Base-by-base conservation (phyloP, 306 rosid genomes). In the Malus sieversii region DNA sequence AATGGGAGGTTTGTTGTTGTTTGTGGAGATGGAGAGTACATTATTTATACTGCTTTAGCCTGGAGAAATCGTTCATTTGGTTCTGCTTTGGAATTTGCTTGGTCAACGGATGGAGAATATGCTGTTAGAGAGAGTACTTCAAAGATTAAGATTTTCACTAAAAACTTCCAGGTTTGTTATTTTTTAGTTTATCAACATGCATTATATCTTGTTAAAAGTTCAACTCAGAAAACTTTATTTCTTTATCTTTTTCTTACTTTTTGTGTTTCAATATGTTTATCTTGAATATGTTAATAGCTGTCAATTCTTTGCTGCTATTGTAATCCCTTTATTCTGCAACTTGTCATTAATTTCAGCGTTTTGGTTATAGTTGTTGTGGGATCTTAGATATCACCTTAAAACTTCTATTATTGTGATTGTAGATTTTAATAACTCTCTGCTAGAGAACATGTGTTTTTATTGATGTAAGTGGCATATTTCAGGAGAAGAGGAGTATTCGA, bases 51-150 rank as follows among this genome's bases (percentile, higher is more conserved):
- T 71, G 98, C 98, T 76, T 87, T 95, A 85, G 98, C 98, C 11
- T 95, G 98, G 98, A 92, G 98, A 82, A 95, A 95, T 67, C 88
- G 99, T 70, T 92, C 99, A 62, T 96, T 96, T 81, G 99, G 99
- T 81, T 92, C 99, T 4, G 99, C 99, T 55, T 84, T 96, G 86
- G 99, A 96, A 84, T 85, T 96, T 67, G 98, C 83, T 62, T 96
- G 99, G 99, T 96, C 99, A 25, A 55, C 94, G 13, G 99, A 96
- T 71, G 99, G 99, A 77, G 99, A 96, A 77, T 96, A 85, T 75
- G 96, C 99, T 76, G 93, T 89, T 55, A 87, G 98, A 86, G 99
- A 96, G 82, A 96, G 98, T 77, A 96, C 99, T 68, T 96, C 98
- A 8, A 96, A 91, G 87, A 88, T 96, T 69, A 96, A 96, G 86